Evolutionary conservation across 805 yeast species (phyloP), one percentile per base, ranked within the genome.

Genomic region (Wickerhamomyces canadensis): DNA sequence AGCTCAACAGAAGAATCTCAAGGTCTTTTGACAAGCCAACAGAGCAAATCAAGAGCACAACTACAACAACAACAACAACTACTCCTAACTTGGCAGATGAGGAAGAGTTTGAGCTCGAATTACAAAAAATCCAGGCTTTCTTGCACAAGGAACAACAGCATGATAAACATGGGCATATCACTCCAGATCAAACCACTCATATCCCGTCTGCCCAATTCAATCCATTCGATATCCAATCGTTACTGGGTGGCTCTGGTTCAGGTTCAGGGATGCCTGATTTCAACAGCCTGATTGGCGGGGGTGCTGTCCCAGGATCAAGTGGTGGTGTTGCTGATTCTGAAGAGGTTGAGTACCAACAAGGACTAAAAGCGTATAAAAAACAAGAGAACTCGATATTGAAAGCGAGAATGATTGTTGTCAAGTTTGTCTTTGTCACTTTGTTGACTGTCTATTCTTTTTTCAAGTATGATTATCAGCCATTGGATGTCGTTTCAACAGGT

Each of bases 381-480:
- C 42, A 38, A 8, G 35, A 41, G 28, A 52, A 43, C 23, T 55
- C 50, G 27, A 40, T 33, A 29, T 48, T 40, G 28, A 54, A 53
- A 19, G 56, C 59, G 1, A 27, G 33, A 18, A 46, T 48, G 22
- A 38, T 52, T 41, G 21, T 51, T 7, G 9, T 34, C 5, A 53
- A 45, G 37, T 31, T 51, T 4, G 2, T 43, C 3, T 19, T 36
- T 9, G 27, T 37, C 5, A 13, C 36, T 0, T 4, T 27, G 2
- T n/a, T 47, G 26, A 38, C 41, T 9, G 9, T 41, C 4, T 52
- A 37, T 7, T 27, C 21, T 16, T 18, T 19, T 9, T 19, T 27
- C 11, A 9, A 18, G 4, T 16, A 24, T 26, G 40, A 29, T 13
- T 29, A 27, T 19, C 5, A 22, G n/a, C 23, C 26, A 11, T 30